These are phyloP conservation scores for Metschnikowia henanensis DNA, from an alignment of 805 yeast species.

Conservation along the genomic window DNA sequence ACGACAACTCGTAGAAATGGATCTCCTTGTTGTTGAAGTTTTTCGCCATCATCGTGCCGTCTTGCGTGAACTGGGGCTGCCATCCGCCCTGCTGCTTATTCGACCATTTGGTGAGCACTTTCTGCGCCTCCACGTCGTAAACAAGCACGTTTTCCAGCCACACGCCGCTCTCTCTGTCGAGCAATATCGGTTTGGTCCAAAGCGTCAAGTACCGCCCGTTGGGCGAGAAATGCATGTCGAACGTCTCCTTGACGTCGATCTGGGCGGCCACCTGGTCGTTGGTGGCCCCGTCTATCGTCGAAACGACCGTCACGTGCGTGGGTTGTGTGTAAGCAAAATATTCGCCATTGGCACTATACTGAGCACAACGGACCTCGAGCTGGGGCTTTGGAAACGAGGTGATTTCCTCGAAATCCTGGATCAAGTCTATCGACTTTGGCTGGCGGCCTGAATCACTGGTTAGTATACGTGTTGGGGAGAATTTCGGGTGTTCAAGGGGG, in stretches of 20 bases:
- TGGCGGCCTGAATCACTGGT: conserved; percentile 27
- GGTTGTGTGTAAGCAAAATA: conserved; percentile 76
- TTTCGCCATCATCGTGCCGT: conserved; percentile 71
- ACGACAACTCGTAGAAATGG: conserved; percentile 60
- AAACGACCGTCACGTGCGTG: conserved; percentile 52
- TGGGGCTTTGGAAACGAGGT: conserved; percentile 35
- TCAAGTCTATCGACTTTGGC: conserved; percentile 27
- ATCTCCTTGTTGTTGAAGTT: conserved; percentile 56
- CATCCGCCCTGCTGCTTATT: conserved; percentile 87
- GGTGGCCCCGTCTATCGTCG: conserved; percentile 47
- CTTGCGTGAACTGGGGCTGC: conserved; percentile 87
- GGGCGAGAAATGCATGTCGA: conserved; percentile 88
- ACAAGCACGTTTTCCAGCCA: conserved; percentile 79
- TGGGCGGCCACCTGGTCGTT: conserved; percentile 42
- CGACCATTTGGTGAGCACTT: conserved; percentile 59
- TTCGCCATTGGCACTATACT: conserved; percentile 67
- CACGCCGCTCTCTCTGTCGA: conserved; percentile 65
- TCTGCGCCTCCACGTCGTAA: conserved; percentile 51
- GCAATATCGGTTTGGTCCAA: conserved; percentile 83
- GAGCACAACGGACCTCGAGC: conserved; percentile 59
- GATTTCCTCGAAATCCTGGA: conserved; percentile 35
- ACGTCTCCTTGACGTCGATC: conserved; percentile 63
- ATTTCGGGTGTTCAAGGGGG: neutral
- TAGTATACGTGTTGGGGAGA: conserved; percentile 17
- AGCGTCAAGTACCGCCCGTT: conserved; percentile 77